Conservation (phyloP, 257 asterid species). For the Mitragyna speciosa region DNA sequence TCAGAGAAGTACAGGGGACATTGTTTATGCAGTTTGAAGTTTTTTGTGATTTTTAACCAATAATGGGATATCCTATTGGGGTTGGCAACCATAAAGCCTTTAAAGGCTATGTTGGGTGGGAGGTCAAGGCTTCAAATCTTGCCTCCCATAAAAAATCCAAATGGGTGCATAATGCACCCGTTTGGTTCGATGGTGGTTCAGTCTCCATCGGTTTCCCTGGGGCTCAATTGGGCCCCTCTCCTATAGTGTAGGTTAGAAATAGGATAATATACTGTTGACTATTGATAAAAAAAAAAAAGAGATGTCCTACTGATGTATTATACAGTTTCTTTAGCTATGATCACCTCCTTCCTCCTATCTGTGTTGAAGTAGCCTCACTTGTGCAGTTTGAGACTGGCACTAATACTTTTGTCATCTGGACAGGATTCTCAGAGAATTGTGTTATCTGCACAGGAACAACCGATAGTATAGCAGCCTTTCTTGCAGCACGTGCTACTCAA, state of each 20-base stretch:
- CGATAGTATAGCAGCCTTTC: conserved; percentile 93
- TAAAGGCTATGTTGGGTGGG: no score
- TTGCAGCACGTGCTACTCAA: conserved; percentile 80
- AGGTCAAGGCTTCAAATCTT: no score
- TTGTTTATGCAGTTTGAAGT: neutral
- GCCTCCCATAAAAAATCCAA: no score
- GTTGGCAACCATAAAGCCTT: no score
- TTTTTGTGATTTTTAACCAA: neutral
- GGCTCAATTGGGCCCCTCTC: no score
- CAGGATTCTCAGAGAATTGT: conserved; percentile 78
- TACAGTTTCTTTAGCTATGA: neutral
- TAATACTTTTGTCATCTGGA: conserved; percentile 4
- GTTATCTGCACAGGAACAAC: conserved; percentile 91
- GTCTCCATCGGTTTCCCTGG: no score
- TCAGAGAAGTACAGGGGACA: neutral
- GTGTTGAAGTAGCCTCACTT: neutral
- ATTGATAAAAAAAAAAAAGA: no score
- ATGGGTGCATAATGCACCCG: no score
- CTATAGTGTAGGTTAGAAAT: no score
- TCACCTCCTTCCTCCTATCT: neutral
- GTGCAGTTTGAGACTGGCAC: neutral
- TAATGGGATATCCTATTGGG: neutral
- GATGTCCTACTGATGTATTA: neutral
- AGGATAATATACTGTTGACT: no score
- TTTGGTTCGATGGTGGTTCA: no score